Conservation (phyloP, 2,329 filamentous ascomycete genomes). For the Mollisia scopiformis region DNA sequence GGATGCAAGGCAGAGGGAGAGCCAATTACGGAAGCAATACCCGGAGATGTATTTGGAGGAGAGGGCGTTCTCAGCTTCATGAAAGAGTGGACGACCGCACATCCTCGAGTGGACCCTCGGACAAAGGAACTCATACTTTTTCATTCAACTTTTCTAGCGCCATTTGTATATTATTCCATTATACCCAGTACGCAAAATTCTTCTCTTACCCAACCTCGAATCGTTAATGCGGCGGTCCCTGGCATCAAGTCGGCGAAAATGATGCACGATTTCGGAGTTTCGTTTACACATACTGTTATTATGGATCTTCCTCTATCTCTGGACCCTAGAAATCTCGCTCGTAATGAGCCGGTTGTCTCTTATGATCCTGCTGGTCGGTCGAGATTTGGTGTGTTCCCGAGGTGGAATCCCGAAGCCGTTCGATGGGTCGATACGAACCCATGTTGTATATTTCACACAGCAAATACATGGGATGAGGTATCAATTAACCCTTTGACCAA, state of each 20-base stretch:
- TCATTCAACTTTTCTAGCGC: slow-evolving; percentile 66
- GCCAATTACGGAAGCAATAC: slow-evolving; percentile 36
- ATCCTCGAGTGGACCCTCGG: slow-evolving; percentile 66
- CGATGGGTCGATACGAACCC: slow-evolving; percentile 70
- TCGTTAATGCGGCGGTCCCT: slow-evolving; percentile 58
- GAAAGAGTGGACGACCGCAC: slow-evolving; percentile 72
- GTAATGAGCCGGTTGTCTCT: slow-evolving; percentile 57
- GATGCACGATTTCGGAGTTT: slow-evolving; percentile 79
- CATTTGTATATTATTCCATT: slow-evolving; percentile 70
- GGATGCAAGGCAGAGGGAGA: slow-evolving; percentile 59
- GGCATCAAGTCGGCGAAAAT: slow-evolving; percentile 67
- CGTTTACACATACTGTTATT: slow-evolving; percentile 63
- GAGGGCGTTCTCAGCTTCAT: slow-evolving; percentile 60
- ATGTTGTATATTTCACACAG: slow-evolving; percentile 74
- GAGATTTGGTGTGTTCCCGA: slow-evolving; percentile 70
- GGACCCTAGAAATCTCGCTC: slow-evolving; percentile 62
- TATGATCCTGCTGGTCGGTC: slow-evolving; percentile 61
- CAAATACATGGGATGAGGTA: slow-evolving; percentile 67
- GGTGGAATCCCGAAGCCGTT: slow-evolving; percentile 57
- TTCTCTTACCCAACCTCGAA: slow-evolving; percentile 29
- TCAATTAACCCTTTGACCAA: slow-evolving; percentile 24
- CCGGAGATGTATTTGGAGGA: slow-evolving; percentile 58
- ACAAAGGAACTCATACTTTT: slow-evolving; percentile 70
- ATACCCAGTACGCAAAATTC: slow-evolving; percentile 43
- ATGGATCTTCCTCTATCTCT: slow-evolving; percentile 70